Base-by-base conservation (phyloP, 805 yeast genomes). In the Candida sakaeoensis region DNA sequence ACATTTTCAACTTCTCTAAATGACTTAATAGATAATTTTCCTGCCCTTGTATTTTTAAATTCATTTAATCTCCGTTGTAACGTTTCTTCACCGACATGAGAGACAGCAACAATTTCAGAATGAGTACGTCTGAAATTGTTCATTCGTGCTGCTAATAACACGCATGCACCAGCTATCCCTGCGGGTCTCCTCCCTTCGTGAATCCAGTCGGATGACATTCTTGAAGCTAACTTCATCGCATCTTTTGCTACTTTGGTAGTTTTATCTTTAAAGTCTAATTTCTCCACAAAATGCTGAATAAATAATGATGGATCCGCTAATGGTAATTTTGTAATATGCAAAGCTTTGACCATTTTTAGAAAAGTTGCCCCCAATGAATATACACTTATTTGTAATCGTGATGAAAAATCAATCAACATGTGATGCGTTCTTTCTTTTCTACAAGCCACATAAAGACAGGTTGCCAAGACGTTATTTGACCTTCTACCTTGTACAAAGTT, bases 111-210 rank as follows among this genome's bases (percentile, higher is more conserved):
- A 39, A 93, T 83, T 58, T 95, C 98, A 1, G 90, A 77, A 58
- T 91, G 96, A 2, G 95, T 82, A 54, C 98, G 74, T 55, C 96
- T 75, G 57, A 85, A 82, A 55, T 90, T 90, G 63, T 93, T 93
- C 98, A 93, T 95, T 61, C 99, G 75, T 2, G 97, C 93, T 0
- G 99, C 99, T 37, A 93, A 65, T 33, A 95, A 58, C 2, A 93
- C 70, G 61, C 97, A 89, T 0, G 99, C 99, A 16, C 98, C 99
- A 0, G 99, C 99, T 39, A 93, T 79, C 53, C 99, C 99, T 0
- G 99, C 98, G 0, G 99, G 99, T 46, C 98, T 74, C 56, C 99
- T 76, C 18, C 99, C 99, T 62, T 88, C 95, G 57, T 82, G 86
- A 50, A 93, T 85, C 97, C 98, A 93, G 55, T 93, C 98, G 31